Evolutionary conservation across 805 yeast genomes (phyloP).

Genomic region (Wickerhamiella hasegawae): DNA sequence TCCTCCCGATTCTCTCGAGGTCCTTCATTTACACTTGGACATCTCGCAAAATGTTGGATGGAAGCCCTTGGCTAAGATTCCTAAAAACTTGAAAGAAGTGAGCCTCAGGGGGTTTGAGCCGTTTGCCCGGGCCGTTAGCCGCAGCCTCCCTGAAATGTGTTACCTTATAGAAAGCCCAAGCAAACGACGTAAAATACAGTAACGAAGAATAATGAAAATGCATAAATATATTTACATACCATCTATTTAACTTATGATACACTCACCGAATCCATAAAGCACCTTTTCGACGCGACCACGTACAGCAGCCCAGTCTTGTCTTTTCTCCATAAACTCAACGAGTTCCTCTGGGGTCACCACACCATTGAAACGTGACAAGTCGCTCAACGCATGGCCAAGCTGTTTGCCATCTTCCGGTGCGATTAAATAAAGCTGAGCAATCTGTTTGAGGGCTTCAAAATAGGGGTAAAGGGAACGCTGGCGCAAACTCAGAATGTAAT

Average conservation of each 20-base stretch:
- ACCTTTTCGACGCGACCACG: constrained; percentile 75
- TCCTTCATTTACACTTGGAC: constrained; percentile 3
- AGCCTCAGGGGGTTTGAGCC: constrained; percentile 5
- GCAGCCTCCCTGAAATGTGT: background rate
- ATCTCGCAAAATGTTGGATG: constrained; percentile 4
- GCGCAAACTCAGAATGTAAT: constrained; percentile 43
- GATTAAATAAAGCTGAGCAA: constrained; percentile 72
- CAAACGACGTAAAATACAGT: background rate
- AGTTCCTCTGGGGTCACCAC: constrained; percentile 84
- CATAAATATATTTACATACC: background rate
- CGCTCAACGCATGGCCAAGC: constrained; percentile 69
- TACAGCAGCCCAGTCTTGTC: constrained; percentile 74
- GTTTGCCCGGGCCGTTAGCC: background rate
- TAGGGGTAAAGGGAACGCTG: constrained; percentile 46
- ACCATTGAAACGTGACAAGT: constrained; percentile 73
- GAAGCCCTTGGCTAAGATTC: constrained; percentile 6
- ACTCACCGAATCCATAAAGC: constrained; percentile 75
- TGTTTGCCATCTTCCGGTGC: constrained; percentile 63
- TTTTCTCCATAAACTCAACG: constrained; percentile 75
- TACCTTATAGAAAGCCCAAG: background rate
- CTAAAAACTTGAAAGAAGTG: background rate
- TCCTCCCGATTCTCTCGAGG: constrained; percentile 3
- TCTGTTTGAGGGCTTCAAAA: constrained; percentile 63
- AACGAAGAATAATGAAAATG: background rate
- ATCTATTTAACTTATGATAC: constrained; percentile 3